Conservation (phyloP, 768 basidiomycete genomes). For the Panus rudis region DNA sequence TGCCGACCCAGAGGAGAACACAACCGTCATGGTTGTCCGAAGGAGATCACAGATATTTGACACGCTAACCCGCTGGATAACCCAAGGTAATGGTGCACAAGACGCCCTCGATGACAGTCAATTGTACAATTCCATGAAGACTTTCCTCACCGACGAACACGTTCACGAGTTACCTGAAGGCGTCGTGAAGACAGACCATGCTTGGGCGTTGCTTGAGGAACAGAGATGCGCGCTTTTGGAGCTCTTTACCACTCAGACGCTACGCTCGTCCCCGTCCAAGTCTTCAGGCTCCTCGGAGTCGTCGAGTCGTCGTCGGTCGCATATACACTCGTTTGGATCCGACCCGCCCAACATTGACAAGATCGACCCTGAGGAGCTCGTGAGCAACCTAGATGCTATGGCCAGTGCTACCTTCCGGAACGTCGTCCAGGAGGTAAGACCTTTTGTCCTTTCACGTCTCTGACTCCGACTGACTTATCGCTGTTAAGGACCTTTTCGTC, state of each 20-base stretch:
- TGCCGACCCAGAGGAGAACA: too few species aligned
- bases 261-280: slow-evolving; percentile 27
- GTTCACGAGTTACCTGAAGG: slow-evolving; percentile 44
- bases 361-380: slow-evolving; percentile 43
- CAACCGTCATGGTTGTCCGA: too few species aligned
- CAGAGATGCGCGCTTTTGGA: slow-evolving; percentile 34
- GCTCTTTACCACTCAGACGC: slow-evolving; percentile 48
- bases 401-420: slow-evolving; percentile 68
- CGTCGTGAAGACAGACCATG: slow-evolving; percentile 28
- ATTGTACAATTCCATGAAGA: slow-evolving; percentile 48
- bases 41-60: slow-evolving; percentile 59
- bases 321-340: slow-evolving; percentile 11
- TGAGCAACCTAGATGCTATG: slow-evolving; percentile 76
- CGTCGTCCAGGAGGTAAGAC: slow-evolving; percentile 65
- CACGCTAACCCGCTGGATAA: slow-evolving; percentile 66
- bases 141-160: slow-evolving; percentile 51
- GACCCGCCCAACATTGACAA: slow-evolving; percentile 22
- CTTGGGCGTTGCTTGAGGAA: slow-evolving; percentile 39
- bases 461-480: slow-evolving; percentile 6
- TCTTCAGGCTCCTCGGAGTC: not conserved
- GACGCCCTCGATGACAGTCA: slow-evolving; percentile 69
- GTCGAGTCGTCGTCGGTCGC: not conserved
- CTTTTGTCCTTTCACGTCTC: not conserved
- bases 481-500: slow-evolving; percentile 62
- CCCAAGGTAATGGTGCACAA: slow-evolving; percentile 66